phyloP scores from a whole-genome alignment of 1,284 basidiomycete genomes.

The Wolfiporia cocos region DNA sequence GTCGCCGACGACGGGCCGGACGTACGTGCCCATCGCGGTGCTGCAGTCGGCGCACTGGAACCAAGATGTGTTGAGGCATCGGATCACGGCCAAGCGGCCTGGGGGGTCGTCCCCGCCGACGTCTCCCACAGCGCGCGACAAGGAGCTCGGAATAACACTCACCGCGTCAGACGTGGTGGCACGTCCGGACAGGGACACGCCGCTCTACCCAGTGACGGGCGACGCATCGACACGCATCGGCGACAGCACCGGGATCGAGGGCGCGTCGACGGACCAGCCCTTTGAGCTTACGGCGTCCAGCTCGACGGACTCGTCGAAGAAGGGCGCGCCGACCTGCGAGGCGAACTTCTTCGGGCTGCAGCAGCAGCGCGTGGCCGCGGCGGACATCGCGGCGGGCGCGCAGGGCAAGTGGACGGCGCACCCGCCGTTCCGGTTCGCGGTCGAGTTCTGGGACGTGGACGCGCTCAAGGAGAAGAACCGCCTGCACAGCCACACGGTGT shows the following conservation, averaged over 20 bases:
- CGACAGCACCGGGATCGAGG: constrained; percentile 53
- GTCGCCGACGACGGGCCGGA: constrained; percentile 62
- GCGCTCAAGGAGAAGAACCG: constrained; percentile 80
- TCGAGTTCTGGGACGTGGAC: constrained; percentile 90
- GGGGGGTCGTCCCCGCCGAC: constrained; percentile 28
- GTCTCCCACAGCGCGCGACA: constrained; percentile 39
- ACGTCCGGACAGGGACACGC: constrained; percentile 24
- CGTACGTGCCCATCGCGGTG: constrained; percentile 61
- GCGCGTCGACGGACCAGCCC: constrained; percentile 47
- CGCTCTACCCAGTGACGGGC: constrained; percentile 66
- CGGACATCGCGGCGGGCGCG: constrained; percentile 36
- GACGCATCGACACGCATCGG: constrained; percentile 82
- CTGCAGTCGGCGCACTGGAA: constrained; percentile 79
- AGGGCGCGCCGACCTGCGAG: constrained; percentile 33
- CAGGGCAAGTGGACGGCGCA: constrained; percentile 52
- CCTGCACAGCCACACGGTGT: constrained; percentile 70
- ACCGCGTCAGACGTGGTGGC: constrained; percentile 40
- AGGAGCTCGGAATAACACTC: constrained; percentile 55
- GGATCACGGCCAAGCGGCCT: constrained; percentile 40
- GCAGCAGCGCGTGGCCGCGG: constrained; percentile 35
- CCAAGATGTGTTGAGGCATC: constrained; percentile 55
- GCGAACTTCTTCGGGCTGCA: constrained; percentile 62
- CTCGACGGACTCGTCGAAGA: constrained; percentile 16
- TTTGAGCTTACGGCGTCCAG: constrained; percentile 30
- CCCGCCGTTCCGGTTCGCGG: constrained; percentile 77